phyloP scores from a whole-genome alignment of 257 asterid species.

The Plantago elongata region DNA sequence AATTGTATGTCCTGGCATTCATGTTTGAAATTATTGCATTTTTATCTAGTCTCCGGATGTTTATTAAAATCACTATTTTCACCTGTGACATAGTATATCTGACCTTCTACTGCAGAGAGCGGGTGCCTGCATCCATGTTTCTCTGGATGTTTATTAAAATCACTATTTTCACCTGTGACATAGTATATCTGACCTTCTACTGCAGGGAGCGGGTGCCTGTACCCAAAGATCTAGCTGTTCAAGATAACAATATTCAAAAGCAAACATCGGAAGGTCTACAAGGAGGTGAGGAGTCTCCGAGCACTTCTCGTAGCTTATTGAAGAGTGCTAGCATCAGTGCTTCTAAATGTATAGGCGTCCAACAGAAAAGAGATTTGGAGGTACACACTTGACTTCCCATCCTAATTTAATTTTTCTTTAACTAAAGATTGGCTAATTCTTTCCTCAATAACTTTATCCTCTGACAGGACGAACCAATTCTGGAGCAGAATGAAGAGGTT shows the following conservation, averaged over 20 bases:
- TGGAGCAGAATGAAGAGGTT: constrained; percentile 38
- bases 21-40: too few relatives aligned
- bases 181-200: neutral
- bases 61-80: too few relatives aligned
- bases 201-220: constrained; percentile 86
- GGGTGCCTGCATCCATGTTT: constrained; percentile 74
- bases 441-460: neutral
- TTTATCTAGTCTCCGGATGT: too few relatives aligned
- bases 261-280: constrained; percentile 56
- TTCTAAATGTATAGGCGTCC: constrained; percentile 10
- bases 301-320: constrained; percentile 78
- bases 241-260: constrained; percentile 48
- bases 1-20: too few relatives aligned
- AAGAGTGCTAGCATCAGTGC: constrained; percentile 30
- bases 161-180: too few relatives aligned
- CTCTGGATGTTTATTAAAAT: too few relatives aligned
- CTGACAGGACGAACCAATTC: constrained; percentile 35
- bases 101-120: constrained; percentile 49
- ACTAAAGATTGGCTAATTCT: neutral
- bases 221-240: constrained; percentile 50
- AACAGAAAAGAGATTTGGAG: neutral
- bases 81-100: too few relatives aligned
- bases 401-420: neutral
- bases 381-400: constrained; percentile 1
- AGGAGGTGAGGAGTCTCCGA: constrained; percentile 39